These are phyloP conservation scores for Fusarium annulatum DNA, from an alignment of 2,329 filamentous ascomycete species.

Conservation along the genomic window DNA sequence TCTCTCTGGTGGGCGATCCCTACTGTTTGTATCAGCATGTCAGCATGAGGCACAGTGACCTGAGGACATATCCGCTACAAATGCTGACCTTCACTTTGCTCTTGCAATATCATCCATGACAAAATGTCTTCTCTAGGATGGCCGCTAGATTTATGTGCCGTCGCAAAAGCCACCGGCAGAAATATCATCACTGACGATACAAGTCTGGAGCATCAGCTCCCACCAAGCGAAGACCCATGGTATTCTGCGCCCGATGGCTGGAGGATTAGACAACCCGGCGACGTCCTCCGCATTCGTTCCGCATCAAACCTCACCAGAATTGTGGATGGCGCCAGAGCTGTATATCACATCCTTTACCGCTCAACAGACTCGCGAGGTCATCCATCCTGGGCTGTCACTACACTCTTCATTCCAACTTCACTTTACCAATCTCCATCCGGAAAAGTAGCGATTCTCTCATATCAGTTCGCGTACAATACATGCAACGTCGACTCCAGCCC, in stretches of 20 bases:
- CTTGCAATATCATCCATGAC: accelerated
- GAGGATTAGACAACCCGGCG: slow-evolving; percentile 13
- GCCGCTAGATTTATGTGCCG: not conserved
- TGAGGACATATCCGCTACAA: not conserved
- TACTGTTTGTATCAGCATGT: not conserved
- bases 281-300: slow-evolving; percentile 30
- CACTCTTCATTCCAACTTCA: slow-evolving; percentile 46
- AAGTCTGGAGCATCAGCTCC: not conserved
- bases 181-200: not conserved
- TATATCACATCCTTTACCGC: slow-evolving; percentile 53
- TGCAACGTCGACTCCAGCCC: slow-evolving; percentile 35
- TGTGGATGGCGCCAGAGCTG: slow-evolving; percentile 11
- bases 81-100: not conserved
- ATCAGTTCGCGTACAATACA: slow-evolving; percentile 38
- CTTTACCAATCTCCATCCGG: slow-evolving; percentile 8
- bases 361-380: slow-evolving; percentile 50
- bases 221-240: slow-evolving; percentile 28
- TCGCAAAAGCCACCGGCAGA: not conserved
- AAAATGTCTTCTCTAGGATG: not conserved
- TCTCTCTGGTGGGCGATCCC: not conserved
- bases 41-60: slow-evolving; percentile 1
- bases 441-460: slow-evolving; percentile 26
- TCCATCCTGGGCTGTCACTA: slow-evolving; percentile 54
- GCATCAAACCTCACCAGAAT: slow-evolving; percentile 26
- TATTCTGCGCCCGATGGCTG: slow-evolving; percentile 4